Base-by-base conservation (phyloP, 2,329 filamentous ascomycete genomes). In the Pezicula rhizophila region DNA sequence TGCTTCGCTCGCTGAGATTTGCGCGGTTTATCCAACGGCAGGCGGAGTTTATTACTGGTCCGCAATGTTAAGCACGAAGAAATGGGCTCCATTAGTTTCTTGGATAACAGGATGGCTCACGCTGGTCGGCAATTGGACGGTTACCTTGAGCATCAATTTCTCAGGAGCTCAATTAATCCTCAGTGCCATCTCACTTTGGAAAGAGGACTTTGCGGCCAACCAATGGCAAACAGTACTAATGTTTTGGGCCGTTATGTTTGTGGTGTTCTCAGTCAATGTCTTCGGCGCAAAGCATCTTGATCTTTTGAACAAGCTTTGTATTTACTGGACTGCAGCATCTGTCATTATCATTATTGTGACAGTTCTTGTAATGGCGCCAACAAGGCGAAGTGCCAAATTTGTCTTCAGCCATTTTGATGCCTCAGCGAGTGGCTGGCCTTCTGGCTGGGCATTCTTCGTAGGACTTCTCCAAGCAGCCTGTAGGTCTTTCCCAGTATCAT, bases 31-130 rank as follows among this genome's bases (percentile, higher is more conserved):
- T 60, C 82, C 82, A 2, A 85, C 82, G 7, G 78, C 82, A 26
- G 82, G 82, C 38, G 82, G 82, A 23, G 82, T 86, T 2, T 88
- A 88, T 65, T 87, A 87, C 68, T 80, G 78, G 77, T 83, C 77
- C 47, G 82, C 83, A 2, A 83, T 87, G 78, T 72, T 88, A 18
- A 75, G 77, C 1, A 84, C 82, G 0, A 75, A 72, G 35, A 71
- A 81, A 61, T 87, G 78, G 70, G 81, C 83, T 4, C 82, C 82
- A 2, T 73, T 87, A 46, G 79, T 84, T 42, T 80, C 76, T 8
- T 88, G 83, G 72, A 78, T 86, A 25, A 84, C 83, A 5, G 84
- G 84, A 12, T 88, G 85, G 84, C 63, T 86, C 47, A 86, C 82
- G 0, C 70, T 88, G 0, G 82, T 88, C 2, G 85, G 85, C 0